Percentiles rank a stretch among this genome's conserved stretches.
Conservation (phyloP, 352 stramenopile genomes). For the Phytophthora parvispora region DNA sequence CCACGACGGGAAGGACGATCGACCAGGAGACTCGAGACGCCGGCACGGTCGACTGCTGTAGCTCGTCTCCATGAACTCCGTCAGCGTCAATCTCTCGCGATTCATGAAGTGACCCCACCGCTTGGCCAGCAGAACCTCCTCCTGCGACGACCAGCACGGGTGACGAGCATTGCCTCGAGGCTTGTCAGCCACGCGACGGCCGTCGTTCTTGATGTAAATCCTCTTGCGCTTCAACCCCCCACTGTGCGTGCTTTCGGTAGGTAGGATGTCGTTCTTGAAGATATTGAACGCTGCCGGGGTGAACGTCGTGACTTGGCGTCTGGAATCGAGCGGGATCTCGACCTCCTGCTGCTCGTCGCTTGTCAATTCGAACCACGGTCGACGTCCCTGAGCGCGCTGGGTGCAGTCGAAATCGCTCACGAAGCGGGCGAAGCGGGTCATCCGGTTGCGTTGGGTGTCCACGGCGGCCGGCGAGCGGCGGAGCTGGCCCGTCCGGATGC, state of each 20-base stretch:
- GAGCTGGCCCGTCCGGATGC: conserved; percentile 2
- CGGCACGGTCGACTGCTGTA: conserved; percentile 11
- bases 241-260: background rate
- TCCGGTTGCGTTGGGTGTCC: conserved; percentile 25
- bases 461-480: conserved; percentile 22
- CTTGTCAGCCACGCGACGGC: background rate
- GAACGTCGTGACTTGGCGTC: conserved; percentile 24
- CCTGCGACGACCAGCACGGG: conserved; percentile 12
- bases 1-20: conserved; percentile 21
- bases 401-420: conserved; percentile 16
- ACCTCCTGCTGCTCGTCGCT: conserved; percentile 6
- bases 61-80: conserved; percentile 3
- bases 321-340: conserved; percentile 17
- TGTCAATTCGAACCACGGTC: conserved; percentile 25
- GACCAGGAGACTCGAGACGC: background rate
- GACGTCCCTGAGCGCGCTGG: background rate
- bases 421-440: conserved; percentile 18
- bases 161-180: background rate
- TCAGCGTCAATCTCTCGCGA: conserved; percentile 9
- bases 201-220: background rate
- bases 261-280: conserved; percentile 13
- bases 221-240: conserved; percentile 3
- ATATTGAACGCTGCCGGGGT: conserved; percentile 8
- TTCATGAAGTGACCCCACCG: conserved; percentile 20
- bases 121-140: conserved; percentile 11